Evolutionary conservation across 257 asterid species (phyloP).

Genomic region (Solanum etuberosum): DNA sequence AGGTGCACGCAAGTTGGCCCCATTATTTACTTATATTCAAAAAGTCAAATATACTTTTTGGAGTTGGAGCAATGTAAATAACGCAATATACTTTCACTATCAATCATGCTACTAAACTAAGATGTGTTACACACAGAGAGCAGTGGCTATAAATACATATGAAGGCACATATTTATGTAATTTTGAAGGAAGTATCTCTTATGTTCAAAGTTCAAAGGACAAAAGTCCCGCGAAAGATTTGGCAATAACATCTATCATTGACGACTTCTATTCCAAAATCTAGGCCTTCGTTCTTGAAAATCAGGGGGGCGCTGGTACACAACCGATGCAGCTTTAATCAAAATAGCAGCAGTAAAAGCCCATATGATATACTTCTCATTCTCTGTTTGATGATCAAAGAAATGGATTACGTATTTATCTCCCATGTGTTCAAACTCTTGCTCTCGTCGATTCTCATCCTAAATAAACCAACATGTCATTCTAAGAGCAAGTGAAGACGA

Average conservation of each 20-base stretch:
- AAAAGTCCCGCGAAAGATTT: background rate
- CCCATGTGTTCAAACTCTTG: slow-evolving; percentile 57
- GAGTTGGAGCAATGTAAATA: background rate
- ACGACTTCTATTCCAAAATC: slow-evolving; percentile 48
- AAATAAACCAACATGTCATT: background rate
- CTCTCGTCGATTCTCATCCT: slow-evolving; percentile 64
- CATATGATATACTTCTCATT: slow-evolving; percentile 39
- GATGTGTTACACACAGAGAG: background rate
- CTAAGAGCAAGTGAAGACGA: background rate
- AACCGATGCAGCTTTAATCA: slow-evolving; percentile 49
- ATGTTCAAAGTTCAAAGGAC: background rate
- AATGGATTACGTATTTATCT: slow-evolving; percentile 46
- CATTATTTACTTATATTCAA: too few relatives aligned
- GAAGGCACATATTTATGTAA: background rate
- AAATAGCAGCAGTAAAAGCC: slow-evolving; percentile 88
- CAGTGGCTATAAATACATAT: background rate
- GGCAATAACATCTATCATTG: slow-evolving; percentile 11
- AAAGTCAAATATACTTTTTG: background rate
- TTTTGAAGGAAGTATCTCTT: background rate
- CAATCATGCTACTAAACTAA: background rate
- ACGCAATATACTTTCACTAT: background rate
- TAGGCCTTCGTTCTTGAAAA: slow-evolving; percentile 48
- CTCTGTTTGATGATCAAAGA: slow-evolving; percentile 44
- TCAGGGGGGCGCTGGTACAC: slow-evolving; percentile 47
- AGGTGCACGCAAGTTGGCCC: background rate